Percentiles rank a stretch among this genome's conserved stretches.
These are phyloP conservation scores for Cercis canadensis DNA, from an alignment of 306 rosid genomes.

Conservation along the genomic window DNA sequence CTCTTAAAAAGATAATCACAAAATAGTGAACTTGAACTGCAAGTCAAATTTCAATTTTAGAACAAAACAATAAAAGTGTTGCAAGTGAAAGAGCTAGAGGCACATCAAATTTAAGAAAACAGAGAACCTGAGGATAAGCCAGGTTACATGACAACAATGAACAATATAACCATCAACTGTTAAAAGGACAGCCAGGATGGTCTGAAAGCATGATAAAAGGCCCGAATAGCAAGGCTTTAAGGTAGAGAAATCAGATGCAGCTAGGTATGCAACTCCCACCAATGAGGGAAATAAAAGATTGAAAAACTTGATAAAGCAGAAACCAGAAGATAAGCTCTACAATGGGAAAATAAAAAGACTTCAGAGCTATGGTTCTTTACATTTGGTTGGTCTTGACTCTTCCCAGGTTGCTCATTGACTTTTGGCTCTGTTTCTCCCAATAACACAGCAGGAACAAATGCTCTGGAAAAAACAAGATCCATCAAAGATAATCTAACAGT, in stretches of 20 bases:
- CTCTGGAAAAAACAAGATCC: slow-evolving; percentile 58
- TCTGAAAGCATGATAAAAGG: slow-evolving; percentile 25
- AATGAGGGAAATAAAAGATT: background rate
- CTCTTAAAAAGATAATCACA: background rate
- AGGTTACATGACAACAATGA: background rate
- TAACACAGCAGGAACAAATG: slow-evolving; percentile 98
- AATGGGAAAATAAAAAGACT: background rate
- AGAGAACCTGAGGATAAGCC: slow-evolving; percentile 5
- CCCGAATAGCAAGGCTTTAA: slow-evolving; percentile 13
- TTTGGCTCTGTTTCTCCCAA: slow-evolving; percentile 93
- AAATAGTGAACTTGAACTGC: background rate
- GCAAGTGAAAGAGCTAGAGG: background rate
- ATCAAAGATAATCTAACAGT: slow-evolving; percentile 8
- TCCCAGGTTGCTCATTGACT: slow-evolving; percentile 75
- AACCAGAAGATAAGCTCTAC: slow-evolving; percentile 20
- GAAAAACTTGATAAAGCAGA: slow-evolving; percentile 9
- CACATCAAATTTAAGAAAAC: background rate
- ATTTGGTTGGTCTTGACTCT: slow-evolving; percentile 75
- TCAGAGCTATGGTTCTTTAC: slow-evolving; percentile 60
- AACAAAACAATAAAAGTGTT: background rate
- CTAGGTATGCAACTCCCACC: background rate
- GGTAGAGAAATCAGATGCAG: slow-evolving; percentile 14
- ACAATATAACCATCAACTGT: too few species aligned
- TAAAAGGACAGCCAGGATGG: slow-evolving; percentile 8
- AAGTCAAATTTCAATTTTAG: background rate